Percentiles rank a stretch among this genome's conserved stretches.
Conservation (phyloP, 495 filamentous ascomycete genomes). For the Aspergillus nidulans region DNA sequence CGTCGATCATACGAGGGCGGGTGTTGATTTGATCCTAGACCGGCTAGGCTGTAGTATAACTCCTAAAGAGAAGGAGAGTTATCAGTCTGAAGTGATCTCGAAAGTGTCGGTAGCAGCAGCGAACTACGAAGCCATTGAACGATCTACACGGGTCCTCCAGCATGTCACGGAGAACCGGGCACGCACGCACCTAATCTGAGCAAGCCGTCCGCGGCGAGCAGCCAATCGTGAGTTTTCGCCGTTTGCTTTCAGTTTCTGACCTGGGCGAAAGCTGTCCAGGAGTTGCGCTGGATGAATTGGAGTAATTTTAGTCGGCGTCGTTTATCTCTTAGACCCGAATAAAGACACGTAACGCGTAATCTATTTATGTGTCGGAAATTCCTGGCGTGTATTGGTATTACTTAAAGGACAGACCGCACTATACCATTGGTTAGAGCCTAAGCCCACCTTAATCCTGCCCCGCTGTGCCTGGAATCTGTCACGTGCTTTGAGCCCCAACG, state of each 20-base stretch:
- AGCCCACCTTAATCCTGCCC: not conserved
- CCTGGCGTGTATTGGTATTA: conserved; percentile 19
- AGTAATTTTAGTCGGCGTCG: not conserved
- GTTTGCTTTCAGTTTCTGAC: not conserved
- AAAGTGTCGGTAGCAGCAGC: not conserved
- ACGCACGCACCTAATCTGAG: conserved; percentile 8
- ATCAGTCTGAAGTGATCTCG: not conserved
- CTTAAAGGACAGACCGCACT: conserved; percentile 37
- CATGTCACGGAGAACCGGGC: not conserved
- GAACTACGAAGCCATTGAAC: not conserved
- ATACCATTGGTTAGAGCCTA: conserved; percentile 27
- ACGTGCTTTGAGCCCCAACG: conserved; percentile 15
- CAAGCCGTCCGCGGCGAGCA: not conserved
- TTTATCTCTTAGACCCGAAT: not conserved
- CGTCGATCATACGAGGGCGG: conserved; percentile 24
- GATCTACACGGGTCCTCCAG: not conserved
- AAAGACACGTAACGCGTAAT: conserved; percentile 13
- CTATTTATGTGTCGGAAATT: not conserved
- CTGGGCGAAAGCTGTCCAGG: conserved; percentile 26
- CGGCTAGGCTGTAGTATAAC: conserved; percentile 1
- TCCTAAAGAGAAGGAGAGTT: not conserved
- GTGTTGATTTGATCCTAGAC: conserved; percentile 1
- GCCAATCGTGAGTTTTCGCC: conserved; percentile 5
- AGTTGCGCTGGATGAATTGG: conserved; percentile 8
- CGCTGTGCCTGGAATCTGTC: conserved; percentile 5